Evolutionary conservation across 345 rosid species (phyloP).

Genomic region (Barbarea vulgaris): DNA sequence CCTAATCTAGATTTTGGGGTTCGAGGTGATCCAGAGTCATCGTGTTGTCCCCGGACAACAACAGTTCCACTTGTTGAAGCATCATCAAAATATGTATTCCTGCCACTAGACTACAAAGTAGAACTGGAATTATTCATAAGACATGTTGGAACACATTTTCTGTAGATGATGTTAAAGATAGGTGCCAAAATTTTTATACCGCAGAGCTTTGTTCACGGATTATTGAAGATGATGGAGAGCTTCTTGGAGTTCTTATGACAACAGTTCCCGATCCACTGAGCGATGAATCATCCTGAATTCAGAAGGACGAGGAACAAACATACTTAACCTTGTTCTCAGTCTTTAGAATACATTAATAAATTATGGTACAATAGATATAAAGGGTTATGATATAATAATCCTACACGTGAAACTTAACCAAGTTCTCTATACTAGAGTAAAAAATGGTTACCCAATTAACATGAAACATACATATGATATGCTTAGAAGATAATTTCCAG

Average conservation of each 20-base stretch:
- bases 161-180: neutral
- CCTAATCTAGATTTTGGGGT: conserved; percentile 91
- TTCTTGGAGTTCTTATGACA: conserved; percentile 70
- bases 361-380: neutral
- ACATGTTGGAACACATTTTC: neutral
- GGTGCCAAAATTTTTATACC: conserved; percentile 46
- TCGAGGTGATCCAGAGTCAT: conserved; percentile 77
- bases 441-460: neutral
- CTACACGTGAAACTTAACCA: conserved; percentile 11
- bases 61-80: conserved; percentile 90
- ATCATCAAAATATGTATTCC: conserved; percentile 64
- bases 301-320: conserved; percentile 27
- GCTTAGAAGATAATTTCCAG: neutral
- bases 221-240: conserved; percentile 61
- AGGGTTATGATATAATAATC: neutral
- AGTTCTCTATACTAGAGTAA: neutral
- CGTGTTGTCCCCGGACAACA: conserved; percentile 75
- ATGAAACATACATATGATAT: neutral
- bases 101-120: conserved; percentile 70
- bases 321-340: neutral
- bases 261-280: conserved; percentile 82
- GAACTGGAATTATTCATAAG: conserved; percentile 38
- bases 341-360: neutral
- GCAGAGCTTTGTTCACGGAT: conserved; percentile 58
- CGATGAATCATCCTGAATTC: conserved; percentile 70